Evolutionary conservation across 2,329 filamentous ascomycete genomes (phyloP).

Genomic region (Apiospora pterosperma): DNA sequence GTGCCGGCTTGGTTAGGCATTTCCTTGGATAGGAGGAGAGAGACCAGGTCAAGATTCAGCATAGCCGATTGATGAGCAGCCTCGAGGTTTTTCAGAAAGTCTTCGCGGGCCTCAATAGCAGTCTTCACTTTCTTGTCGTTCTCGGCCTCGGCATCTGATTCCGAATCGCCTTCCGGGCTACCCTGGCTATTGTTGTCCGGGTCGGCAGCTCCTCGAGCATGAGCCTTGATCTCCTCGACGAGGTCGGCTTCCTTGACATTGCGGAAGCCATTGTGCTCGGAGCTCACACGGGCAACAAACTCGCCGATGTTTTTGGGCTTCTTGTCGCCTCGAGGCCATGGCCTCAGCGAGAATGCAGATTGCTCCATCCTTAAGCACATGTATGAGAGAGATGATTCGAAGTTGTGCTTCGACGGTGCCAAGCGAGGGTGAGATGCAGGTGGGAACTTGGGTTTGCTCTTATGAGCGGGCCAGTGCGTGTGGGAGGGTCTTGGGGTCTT

Average conservation of each 20-base stretch:
- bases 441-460: not conserved
- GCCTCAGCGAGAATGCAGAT: constrained; percentile 56
- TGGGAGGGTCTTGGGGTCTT: not conserved
- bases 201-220: constrained; percentile 31
- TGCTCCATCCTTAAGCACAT: constrained; percentile 4
- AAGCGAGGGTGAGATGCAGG: not conserved
- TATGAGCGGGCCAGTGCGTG: not conserved
- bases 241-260: constrained; percentile 72
- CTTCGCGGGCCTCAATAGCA: constrained; percentile 46
- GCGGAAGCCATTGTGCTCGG: constrained; percentile 78
- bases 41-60: constrained; percentile 77
- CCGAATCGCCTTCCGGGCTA: constrained; percentile 42
- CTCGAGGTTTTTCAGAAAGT: constrained; percentile 58
- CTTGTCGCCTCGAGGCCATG: constrained; percentile 57
- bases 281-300: constrained; percentile 76
- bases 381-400: not conserved
- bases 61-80: constrained; percentile 57
- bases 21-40: constrained; percentile 79
- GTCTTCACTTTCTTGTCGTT: constrained; percentile 36
- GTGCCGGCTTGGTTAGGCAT: constrained; percentile 64
- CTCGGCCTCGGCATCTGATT: constrained; percentile 42
- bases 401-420: not conserved
- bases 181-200: constrained; percentile 39
- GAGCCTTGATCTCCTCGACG: constrained; percentile 59
- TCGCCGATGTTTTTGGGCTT: constrained; percentile 62